A percentile compares a stretch with the other conserved stretches of the same genome.
Conservation (phyloP, 202 grass and related monocot species). For the Brachypodium distachyon region DNA sequence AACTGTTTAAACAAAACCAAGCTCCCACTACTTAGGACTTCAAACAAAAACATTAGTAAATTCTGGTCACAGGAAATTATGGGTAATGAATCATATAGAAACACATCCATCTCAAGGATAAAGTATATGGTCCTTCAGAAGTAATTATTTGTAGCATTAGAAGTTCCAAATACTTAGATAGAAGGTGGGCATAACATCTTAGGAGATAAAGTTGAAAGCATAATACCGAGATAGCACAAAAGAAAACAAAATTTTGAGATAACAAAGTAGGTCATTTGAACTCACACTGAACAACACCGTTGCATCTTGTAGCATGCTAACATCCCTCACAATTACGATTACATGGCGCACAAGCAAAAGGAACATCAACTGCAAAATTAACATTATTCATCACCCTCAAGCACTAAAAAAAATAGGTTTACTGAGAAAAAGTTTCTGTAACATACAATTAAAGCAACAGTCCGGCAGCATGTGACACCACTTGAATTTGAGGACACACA, state of each 20-base stretch:
- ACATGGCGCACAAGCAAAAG: slow-evolving; percentile 83
- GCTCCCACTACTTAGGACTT: not conserved
- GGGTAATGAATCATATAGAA: not conserved
- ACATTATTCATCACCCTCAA: not conserved
- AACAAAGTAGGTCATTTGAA: not conserved
- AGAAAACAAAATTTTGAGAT: not conserved
- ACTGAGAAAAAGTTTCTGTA: not conserved
- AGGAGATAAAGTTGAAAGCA: not conserved
- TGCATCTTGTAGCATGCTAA: slow-evolving; percentile 75
- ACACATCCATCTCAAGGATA: not conserved
- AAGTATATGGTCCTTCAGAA: not conserved
- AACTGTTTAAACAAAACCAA: not conserved
- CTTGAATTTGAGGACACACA: slow-evolving; percentile 51
- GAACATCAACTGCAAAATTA: slow-evolving; percentile 61
- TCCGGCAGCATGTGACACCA: slow-evolving; percentile 60
- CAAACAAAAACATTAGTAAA: not conserved
- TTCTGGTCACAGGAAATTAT: not conserved
- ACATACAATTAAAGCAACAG: slow-evolving; percentile 68
- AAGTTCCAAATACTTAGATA: not conserved
- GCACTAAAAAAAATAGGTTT: not conserved
- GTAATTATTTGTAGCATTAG: not conserved
- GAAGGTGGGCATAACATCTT: not conserved
- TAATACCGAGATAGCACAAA: not conserved
- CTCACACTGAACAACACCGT: slow-evolving; percentile 87
- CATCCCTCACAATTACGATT: slow-evolving; percentile 60